These are phyloP conservation scores for Penicillium olsonii DNA, from an alignment of 2,329 filamentous ascomycete species.

Conservation along the genomic window DNA sequence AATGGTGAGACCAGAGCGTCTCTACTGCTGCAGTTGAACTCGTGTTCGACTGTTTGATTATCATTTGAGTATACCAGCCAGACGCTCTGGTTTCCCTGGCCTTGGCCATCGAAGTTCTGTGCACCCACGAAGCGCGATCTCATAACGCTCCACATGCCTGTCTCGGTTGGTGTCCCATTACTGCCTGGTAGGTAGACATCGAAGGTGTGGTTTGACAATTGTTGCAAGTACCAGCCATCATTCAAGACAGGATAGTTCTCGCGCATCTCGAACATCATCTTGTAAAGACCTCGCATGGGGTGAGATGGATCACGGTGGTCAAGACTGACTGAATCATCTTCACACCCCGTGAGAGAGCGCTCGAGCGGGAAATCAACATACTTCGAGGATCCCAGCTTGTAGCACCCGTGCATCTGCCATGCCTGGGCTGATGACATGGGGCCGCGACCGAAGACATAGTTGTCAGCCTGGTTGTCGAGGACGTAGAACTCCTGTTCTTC, in stretches of 20 bases:
- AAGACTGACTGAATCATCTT: conserved; percentile 56
- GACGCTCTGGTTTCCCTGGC: conserved; percentile 47
- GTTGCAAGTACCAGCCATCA: conserved; percentile 57
- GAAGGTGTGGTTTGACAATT: conserved; percentile 58
- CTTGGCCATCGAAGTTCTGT: conserved; percentile 49
- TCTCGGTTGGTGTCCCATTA: conserved; percentile 54
- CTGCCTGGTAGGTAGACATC: conserved; percentile 55
- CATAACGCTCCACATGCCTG: conserved; percentile 62
- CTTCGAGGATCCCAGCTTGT: conserved; percentile 56
- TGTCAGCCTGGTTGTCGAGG: conserved; percentile 63
- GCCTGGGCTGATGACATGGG: conserved; percentile 61
- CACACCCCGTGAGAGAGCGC: conserved; percentile 54
- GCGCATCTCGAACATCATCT: conserved; percentile 62
- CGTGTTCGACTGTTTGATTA: conserved; percentile 53
- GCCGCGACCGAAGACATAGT: conserved; percentile 66
- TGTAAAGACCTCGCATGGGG: conserved; percentile 61
- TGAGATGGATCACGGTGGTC: conserved; percentile 65
- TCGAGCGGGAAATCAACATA: conserved; percentile 61
- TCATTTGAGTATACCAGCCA: conserved; percentile 51
- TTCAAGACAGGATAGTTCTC: conserved; percentile 60
- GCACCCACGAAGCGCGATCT: conserved; percentile 51
- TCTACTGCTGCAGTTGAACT: conserved; percentile 57
- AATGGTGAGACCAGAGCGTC: conserved; percentile 58
- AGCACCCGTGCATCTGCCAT: conserved; percentile 67
- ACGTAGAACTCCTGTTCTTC: conserved; percentile 67